Conservation (phyloP, 768 basidiomycete genomes). For the Podaxis sp. region DNA sequence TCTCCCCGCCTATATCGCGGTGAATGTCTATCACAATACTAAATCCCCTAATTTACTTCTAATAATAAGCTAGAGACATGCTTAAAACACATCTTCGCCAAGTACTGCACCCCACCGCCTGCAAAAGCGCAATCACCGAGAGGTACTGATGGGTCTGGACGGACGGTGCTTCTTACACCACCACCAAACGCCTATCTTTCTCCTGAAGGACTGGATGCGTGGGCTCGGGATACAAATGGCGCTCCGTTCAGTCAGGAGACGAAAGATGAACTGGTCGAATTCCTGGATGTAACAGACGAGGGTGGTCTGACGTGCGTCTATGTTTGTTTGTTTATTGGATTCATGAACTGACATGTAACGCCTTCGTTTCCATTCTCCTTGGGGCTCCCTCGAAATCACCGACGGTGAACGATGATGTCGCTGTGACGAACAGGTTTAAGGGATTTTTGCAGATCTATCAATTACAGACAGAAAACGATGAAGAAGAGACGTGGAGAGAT, state of each 20-base stretch:
- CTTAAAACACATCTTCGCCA: conserved; percentile 75
- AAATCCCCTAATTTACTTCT: not conserved
- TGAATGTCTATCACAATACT: conserved; percentile 2
- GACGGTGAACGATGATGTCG: conserved; percentile 8
- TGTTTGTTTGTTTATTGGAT: not conserved
- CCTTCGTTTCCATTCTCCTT: conserved; percentile 1
- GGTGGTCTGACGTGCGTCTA: conserved; percentile 70
- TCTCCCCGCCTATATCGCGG: conserved; percentile 1
- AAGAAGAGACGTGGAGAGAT: conserved; percentile 84
- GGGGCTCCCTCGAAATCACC: not conserved
- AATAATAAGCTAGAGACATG: conserved; percentile 59
- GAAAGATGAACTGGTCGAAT: conserved; percentile 75
- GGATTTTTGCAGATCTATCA: conserved; percentile 84
- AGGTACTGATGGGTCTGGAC: conserved; percentile 13
- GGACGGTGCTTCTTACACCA: conserved; percentile 39
- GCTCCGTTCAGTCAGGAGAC: conserved; percentile 73
- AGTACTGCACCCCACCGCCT: conserved; percentile 61
- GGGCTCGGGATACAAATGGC: conserved; percentile 84
- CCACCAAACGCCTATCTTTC: conserved; percentile 59
- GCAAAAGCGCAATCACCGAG: conserved; percentile 16
- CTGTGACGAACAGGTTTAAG: conserved; percentile 51
- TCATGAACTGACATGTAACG: conserved; percentile 2
- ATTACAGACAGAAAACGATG: conserved; percentile 82
- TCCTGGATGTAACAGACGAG: conserved; percentile 71
- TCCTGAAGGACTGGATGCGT: conserved; percentile 64